A percentile compares a stretch with the other conserved stretches of the same genome.
These are phyloP conservation scores for Endogone sp. DNA, from an alignment of 192 early-diverging fungal species.

Conservation along the genomic window DNA sequence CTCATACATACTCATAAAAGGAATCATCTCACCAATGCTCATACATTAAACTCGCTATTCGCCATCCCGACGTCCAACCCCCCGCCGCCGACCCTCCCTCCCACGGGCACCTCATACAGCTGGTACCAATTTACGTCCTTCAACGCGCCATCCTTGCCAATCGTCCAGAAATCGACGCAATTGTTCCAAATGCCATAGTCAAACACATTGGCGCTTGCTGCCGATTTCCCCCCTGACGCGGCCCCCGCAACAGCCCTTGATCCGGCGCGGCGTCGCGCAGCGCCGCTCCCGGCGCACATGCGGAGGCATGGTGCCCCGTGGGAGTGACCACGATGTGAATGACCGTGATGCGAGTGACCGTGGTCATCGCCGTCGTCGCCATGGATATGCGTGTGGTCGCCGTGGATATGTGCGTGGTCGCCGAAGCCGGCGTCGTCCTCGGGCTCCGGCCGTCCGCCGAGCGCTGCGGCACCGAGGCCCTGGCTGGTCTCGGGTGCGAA, in stretches of 20 bases:
- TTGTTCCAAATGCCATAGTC: conserved; percentile 77
- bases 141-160: conserved; percentile 50
- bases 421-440: conserved; percentile 29
- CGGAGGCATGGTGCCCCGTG: conserved; percentile 14
- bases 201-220: conserved; percentile 60
- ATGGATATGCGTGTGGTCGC: conserved; percentile 19
- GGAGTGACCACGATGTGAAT: conserved; percentile 17
- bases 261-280: conserved; percentile 28
- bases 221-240: conserved; percentile 7
- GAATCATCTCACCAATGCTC: too few species aligned
- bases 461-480: conserved; percentile 23
- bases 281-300: conserved; percentile 29
- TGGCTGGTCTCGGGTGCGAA: conserved; percentile 24
- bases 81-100: not conserved
- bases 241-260: conserved; percentile 19
- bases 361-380: conserved; percentile 19
- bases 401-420: conserved; percentile 17
- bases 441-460: conserved; percentile 25
- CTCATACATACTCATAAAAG: too few species aligned
- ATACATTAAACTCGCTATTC: not conserved
- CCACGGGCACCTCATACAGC: conserved; percentile 39
- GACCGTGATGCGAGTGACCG: conserved; percentile 12
- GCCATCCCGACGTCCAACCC: too few species aligned
- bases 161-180: conserved; percentile 82
- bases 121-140: conserved; percentile 58